Evolutionary conservation across 371 early-diverging fungal genomes (phyloP), one percentile per base, ranked within the genome.

Genomic region (Apophysomyces elegans): DNA sequence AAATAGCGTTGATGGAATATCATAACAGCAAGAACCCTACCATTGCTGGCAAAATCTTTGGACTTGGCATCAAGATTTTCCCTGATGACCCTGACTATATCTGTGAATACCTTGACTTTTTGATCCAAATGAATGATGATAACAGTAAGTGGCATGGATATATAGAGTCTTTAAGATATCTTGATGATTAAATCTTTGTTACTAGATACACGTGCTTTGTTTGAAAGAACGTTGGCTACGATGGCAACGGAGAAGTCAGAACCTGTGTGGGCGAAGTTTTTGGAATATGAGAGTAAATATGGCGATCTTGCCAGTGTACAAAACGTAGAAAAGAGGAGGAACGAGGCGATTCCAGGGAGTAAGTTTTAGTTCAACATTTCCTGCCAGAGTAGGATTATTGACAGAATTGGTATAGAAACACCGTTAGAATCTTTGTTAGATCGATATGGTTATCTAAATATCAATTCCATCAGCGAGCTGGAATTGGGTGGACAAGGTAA

Each of bases 41-140:
- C 5, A 86, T 97, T 62, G 95, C 97, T 0, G 94, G 93, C 56
- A 91, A 91, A 65, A 89, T 98, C n/a, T 96, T 98, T 76, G 94
- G 95, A 70, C 73, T 92, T 16, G 96, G 95, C 12, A 79, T 93
- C 64, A 96, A 94, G 74, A 65, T 78, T 3, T 95, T 93, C 79
- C 80, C 85, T 4, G 89, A 89, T 54, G 88, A 91, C 62, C 79
- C 90, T 1, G 88, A 84, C n/a, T 94, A 88, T 67, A 88, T 91
- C 9, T 75, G 83, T 39, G 83, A 93, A 54, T 96, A 98, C 66
- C 76, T 98, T 66, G 91, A 93, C 62, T 96, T 90, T 64, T 80
- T 98, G 59, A 92, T 96, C 39, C 82, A 88, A 68, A 81, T 92
- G 65, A 95, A 96, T 65, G 97, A 98, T 63, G 94, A 94, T 63